A percentile compares a stretch with the other conserved stretches of the same genome.
These are phyloP conservation scores for Nothophaeocryptopus gaeumannii DNA, from an alignment of 2,329 filamentous ascomycete species.

Conservation along the genomic window DNA sequence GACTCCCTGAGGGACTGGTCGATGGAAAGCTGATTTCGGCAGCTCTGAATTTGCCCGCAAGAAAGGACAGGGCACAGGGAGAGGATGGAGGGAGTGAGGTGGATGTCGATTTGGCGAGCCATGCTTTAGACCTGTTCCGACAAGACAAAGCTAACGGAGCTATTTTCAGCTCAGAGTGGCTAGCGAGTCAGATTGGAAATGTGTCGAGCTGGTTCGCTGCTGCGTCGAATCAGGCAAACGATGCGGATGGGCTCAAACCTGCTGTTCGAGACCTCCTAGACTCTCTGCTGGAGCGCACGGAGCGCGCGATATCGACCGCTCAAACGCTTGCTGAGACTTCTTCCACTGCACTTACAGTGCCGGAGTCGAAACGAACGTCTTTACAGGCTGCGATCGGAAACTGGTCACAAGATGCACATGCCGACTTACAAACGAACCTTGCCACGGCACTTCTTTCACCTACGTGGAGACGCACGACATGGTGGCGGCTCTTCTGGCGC, in stretches of 20 bases:
- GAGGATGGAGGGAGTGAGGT: slow-evolving; percentile 43
- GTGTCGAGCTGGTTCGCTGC: slow-evolving; percentile 28
- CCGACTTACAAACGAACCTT: slow-evolving; percentile 76
- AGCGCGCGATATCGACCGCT: slow-evolving; percentile 47
- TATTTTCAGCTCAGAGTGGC: slow-evolving; percentile 36
- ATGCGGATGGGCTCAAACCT: slow-evolving; percentile 56
- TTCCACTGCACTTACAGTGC: slow-evolving; percentile 35
- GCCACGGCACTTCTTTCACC: slow-evolving; percentile 72
- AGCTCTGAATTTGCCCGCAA: slow-evolving; percentile 56
- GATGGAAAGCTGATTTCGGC: slow-evolving; percentile 46
- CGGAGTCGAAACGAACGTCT: slow-evolving; percentile 43
- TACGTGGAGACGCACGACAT: slow-evolving; percentile 75
- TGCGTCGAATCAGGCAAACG: slow-evolving; percentile 32
- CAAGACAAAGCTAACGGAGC: slow-evolving; percentile 34
- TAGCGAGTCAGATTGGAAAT: slow-evolving; percentile 30
- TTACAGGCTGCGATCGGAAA: slow-evolving; percentile 61
- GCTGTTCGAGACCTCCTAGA: slow-evolving; percentile 64
- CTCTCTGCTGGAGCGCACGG: slow-evolving; percentile 61
- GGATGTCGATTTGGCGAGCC: slow-evolving; percentile 60
- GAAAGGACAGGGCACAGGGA: slow-evolving; percentile 46
- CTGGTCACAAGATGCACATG: slow-evolving; percentile 79
- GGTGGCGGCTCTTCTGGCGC: slow-evolving; percentile 96
- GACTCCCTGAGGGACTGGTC: slow-evolving; percentile 36
- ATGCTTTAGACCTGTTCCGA: slow-evolving; percentile 54
- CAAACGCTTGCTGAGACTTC: slow-evolving; percentile 45